Base-by-base conservation (phyloP, 78 protist genomes). In the Tieghemostelium lacteum region DNA sequence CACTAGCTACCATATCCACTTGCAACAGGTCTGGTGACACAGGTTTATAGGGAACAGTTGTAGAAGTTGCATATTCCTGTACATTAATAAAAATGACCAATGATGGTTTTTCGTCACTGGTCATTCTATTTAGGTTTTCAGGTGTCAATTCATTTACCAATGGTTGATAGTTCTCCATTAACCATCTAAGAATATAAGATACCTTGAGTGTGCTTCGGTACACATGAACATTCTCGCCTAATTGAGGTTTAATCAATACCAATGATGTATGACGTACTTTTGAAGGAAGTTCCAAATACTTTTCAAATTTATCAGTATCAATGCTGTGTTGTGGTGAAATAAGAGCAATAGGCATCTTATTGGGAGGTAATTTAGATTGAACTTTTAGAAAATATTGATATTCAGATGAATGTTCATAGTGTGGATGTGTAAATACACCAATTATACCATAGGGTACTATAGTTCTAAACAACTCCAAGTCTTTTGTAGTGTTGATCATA, bases 71-170 rank as follows among this genome's bases (percentile, higher is more conserved):
- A 5, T 54, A 28, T 20, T 16, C 19, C 1, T 39, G 52, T 31
- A 50, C 31, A 40, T 80, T 67, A 20, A 67, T 22, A 67, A 80
- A 80, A 22, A 80, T 55, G 34, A 67, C 3, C 14, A 73, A 40
- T 22, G 17, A 3, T 55, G 78, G 65, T n/a, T 28, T 22, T 17
- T 57, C 36, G 52, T 7, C 2, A 34, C 14, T 54, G 19, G 78
- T 2, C 10, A 57, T 17, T 37, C 67, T 20, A 28, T 28, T 24
- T 4, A 67, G 7, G 28, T 39, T 54, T 19, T 80, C 88, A 20
- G 88, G 67, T 64, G 69, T 55, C 26, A 80, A 80, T 39, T 80
- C 88, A 37, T 75, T 58, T 31, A 75, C 45, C 3, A 65, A 16
- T 22, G 60, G 60, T 6, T 24, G 26, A 36, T 64, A 24, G 34